A percentile compares a stretch with the other conserved stretches of the same genome.
Evolutionary conservation across 257 asterid species (phyloP).

Genomic region (Solanum virginianum): DNA sequence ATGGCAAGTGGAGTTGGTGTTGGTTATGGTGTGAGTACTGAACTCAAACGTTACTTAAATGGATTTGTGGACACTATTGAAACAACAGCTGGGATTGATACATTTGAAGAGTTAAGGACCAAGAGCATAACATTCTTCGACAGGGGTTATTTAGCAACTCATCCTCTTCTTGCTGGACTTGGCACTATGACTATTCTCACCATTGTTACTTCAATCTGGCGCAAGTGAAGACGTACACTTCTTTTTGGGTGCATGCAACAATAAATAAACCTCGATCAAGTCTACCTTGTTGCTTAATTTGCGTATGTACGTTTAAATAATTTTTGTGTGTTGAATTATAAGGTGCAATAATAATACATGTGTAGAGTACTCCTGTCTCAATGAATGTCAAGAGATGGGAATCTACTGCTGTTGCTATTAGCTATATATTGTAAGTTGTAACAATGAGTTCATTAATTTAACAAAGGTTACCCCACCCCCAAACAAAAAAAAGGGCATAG

Average conservation of each 20-base stretch:
- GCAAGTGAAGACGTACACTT: not conserved
- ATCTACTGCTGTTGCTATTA: not conserved
- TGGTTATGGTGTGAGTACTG: conserved; percentile 40
- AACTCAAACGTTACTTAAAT: conserved; percentile 9
- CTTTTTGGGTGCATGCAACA: not conserved
- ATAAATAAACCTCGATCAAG: not conserved
- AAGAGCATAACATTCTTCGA: conserved; percentile 16
- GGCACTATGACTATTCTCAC: conserved; percentile 27
- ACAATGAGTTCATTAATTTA: not conserved
- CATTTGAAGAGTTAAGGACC: not conserved
- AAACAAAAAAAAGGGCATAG: not conserved
- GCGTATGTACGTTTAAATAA: not conserved
- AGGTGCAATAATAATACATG: not conserved
- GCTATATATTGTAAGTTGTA: not conserved
- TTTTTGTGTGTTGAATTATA: not conserved
- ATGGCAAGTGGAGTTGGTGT: conserved; percentile 63
- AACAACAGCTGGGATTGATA: not conserved
- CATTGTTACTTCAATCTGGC: conserved; percentile 19
- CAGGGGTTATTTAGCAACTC: conserved; percentile 27
- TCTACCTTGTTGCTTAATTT: not conserved
- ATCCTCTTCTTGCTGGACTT: conserved; percentile 25
- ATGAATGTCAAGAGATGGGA: not conserved
- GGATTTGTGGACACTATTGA: not conserved
- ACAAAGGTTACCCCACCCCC: not conserved
- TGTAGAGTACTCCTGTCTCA: not conserved